Evolutionary conservation across 1,284 basidiomycete genomes (phyloP).

Genomic region (Gomphus sp.): DNA sequence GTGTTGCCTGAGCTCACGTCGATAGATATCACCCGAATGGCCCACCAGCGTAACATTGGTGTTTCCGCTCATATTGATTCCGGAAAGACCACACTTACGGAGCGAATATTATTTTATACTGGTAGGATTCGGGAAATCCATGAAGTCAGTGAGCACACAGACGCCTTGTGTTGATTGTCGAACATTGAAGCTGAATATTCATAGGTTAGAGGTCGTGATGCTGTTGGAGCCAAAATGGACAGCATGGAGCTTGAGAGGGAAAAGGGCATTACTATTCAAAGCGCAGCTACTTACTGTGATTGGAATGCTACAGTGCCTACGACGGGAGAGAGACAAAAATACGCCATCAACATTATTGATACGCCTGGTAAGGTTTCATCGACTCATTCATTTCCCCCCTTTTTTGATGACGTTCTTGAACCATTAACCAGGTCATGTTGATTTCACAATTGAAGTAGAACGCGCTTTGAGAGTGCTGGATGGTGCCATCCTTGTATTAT

Average conservation of each 20-base stretch:
- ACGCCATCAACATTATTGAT: conserved; percentile 97
- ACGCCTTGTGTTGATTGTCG: background rate
- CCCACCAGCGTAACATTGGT: conserved; percentile 73
- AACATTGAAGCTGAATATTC: conserved; percentile 1
- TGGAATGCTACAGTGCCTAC: conserved; percentile 75
- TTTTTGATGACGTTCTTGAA: background rate
- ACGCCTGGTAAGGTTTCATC: conserved; percentile 64
- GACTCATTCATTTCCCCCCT: background rate
- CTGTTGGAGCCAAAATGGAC: conserved; percentile 99
- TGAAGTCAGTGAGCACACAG: conserved; percentile 53
- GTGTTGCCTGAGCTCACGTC: conserved; percentile 34
- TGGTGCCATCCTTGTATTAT: conserved; percentile 93
- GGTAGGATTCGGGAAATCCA: conserved; percentile 95
- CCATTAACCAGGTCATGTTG: conserved; percentile 73
- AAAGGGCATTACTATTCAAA: conserved; percentile 99
- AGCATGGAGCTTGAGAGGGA: conserved; percentile 98
- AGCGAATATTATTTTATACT: conserved; percentile 94
- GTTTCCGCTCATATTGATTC: conserved; percentile 94
- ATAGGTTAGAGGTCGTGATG: conserved; percentile 85
- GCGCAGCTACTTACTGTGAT: conserved; percentile 96
- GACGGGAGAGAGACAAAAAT: conserved; percentile 67
- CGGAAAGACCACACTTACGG: conserved; percentile 98
- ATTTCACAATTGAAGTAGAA: conserved; percentile 99
- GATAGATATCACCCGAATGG: conserved; percentile 46
- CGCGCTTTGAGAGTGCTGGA: conserved; percentile 93